These are phyloP conservation scores for Triticum dicoccoides DNA, from an alignment of 176 grass and related monocot genomes.

Conservation along the genomic window DNA sequence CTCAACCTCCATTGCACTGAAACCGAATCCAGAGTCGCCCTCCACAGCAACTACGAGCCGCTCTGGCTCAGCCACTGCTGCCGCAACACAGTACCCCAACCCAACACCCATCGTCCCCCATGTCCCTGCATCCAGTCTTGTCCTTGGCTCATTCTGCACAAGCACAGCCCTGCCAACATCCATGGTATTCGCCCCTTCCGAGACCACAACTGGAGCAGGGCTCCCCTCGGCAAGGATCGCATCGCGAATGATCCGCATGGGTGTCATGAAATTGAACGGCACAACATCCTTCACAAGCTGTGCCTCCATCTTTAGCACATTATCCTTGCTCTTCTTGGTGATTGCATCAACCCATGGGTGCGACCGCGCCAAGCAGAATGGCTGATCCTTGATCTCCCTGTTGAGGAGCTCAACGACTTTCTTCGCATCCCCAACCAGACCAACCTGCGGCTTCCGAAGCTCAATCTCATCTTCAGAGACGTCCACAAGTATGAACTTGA, in stretches of 20 bases:
- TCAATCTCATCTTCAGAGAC: constrained; percentile 77
- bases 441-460: constrained; percentile 74
- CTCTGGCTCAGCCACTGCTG: constrained; percentile 64
- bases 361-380: constrained; percentile 70
- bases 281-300: constrained; percentile 70
- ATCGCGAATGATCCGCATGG: constrained; percentile 83
- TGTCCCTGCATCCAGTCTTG: constrained; percentile 92
- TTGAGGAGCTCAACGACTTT: constrained; percentile 62
- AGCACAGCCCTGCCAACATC: constrained; percentile 88
- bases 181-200: constrained; percentile 95
- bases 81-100: constrained; percentile 89
- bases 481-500: constrained; percentile 89
- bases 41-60: constrained; percentile 89
- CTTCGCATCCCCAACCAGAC: constrained; percentile 76
- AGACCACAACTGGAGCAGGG: constrained; percentile 69
- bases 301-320: constrained; percentile 74
- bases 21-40: constrained; percentile 94
- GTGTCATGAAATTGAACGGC: constrained; percentile 94
- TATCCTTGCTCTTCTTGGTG: constrained; percentile 76
- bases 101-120: constrained; percentile 98
- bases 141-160: constrained; percentile 91
- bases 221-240: constrained; percentile 71
- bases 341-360: constrained; percentile 85
- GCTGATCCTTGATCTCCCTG: constrained; percentile 81
- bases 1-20: constrained; percentile 99